Percentiles rank a stretch among this genome's conserved stretches.
These are phyloP conservation scores for Xylariaceae sp. DNA, from an alignment of 2,329 filamentous ascomycete species.

Conservation along the genomic window DNA sequence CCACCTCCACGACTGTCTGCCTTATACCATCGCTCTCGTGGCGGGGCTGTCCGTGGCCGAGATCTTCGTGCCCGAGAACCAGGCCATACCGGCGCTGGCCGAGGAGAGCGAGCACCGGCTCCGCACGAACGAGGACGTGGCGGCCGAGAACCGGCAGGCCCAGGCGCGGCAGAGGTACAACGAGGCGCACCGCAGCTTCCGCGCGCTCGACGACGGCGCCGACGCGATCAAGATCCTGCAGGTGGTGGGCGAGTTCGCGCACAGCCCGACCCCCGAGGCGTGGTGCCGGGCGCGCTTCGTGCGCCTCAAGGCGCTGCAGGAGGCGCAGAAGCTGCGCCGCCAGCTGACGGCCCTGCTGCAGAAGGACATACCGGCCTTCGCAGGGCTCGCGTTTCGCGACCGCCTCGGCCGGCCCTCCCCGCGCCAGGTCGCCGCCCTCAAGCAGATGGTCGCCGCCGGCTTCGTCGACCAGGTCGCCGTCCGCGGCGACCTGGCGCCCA, in stretches of 20 bases:
- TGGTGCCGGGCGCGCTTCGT: conserved; percentile 85
- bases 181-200: conserved; percentile 69
- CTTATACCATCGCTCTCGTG: conserved; percentile 81
- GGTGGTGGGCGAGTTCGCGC: conserved; percentile 79
- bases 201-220: conserved; percentile 70
- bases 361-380: conserved; percentile 62
- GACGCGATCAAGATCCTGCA: conserved; percentile 89
- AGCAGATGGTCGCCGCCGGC: conserved; percentile 84
- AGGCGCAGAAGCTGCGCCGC: conserved; percentile 72
- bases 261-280: conserved; percentile 53
- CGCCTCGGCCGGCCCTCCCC: conserved; percentile 52
- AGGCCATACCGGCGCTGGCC: conserved; percentile 54
- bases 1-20: conserved; percentile 71
- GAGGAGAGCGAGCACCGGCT: conserved; percentile 32
- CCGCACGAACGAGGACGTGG: conserved; percentile 59
- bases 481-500: conserved; percentile 75
- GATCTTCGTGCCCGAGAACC: conserved; percentile 75
- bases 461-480: conserved; percentile 95
- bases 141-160: conserved; percentile 63
- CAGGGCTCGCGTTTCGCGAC: conserved; percentile 46
- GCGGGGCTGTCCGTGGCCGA: conserved; percentile 83
- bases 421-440: conserved; percentile 70
- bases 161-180: conserved; percentile 55
- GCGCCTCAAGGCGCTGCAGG: conserved; percentile 76
- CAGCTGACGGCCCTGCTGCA: conserved; percentile 79